A percentile compares a stretch with the other conserved stretches of the same genome.
Conservation (phyloP, 495 filamentous ascomycete species). For the Penicillium canariense region DNA sequence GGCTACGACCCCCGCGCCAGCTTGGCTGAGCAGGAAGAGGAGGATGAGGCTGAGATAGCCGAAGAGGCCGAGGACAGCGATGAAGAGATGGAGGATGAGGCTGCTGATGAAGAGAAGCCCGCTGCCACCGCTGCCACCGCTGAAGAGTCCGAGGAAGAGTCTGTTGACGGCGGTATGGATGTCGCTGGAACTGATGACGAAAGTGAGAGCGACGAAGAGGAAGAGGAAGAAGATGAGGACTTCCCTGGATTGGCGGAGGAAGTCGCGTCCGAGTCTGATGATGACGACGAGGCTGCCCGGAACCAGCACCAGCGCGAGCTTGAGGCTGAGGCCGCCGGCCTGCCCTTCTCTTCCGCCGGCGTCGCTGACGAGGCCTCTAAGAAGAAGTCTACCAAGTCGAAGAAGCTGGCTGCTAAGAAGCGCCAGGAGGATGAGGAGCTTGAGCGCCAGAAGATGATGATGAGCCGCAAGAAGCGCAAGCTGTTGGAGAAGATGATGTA, state of each 20-base stretch:
- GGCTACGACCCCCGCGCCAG: conserved; percentile 85
- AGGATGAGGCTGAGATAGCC: conserved; percentile 74
- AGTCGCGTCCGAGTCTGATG: conserved; percentile 46
- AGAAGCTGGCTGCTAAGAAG: conserved; percentile 65
- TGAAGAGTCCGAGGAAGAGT: conserved; percentile 41
- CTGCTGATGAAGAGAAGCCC: conserved; percentile 24
- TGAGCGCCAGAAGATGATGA: conserved; percentile 88
- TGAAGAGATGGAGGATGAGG: conserved; percentile 44
- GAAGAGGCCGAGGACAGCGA: conserved; percentile 54
- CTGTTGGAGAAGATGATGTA: conserved; percentile 89
- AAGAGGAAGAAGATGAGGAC: conserved; percentile 35
- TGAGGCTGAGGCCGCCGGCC: conserved; percentile 78
- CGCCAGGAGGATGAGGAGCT: conserved; percentile 78
- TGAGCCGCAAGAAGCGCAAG: conserved; percentile 88
- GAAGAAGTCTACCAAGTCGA: conserved; percentile 62
- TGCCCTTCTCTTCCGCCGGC: conserved; percentile 42
- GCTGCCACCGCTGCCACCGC: conserved; percentile 12
- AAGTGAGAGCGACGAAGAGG: conserved; percentile 44
- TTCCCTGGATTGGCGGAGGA: conserved; percentile 45
- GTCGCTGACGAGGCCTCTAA: conserved; percentile 42
- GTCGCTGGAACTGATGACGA: conserved; percentile 52
- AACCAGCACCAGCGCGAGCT: conserved; percentile 79
- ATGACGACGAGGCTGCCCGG: conserved; percentile 50
- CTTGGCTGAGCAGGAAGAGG: conserved; percentile 71
- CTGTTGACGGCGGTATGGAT: conserved; percentile 58